These are phyloP conservation scores for Rauvolfia tetraphylla DNA, from an alignment of 257 asterid species.

Conservation along the genomic window DNA sequence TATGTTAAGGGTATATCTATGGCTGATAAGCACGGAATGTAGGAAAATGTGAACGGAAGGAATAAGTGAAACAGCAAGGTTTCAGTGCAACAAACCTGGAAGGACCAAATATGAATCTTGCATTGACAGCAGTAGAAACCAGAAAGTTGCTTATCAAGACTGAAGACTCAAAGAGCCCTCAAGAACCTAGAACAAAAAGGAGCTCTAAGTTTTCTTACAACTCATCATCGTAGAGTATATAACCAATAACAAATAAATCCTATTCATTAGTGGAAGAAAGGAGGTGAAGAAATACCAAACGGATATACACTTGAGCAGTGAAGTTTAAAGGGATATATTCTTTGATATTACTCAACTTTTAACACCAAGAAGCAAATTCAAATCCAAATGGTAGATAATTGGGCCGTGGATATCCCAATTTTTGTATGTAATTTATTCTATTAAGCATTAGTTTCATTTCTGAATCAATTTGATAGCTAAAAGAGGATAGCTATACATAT, in stretches of 20 bases:
- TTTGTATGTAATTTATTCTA: background rate
- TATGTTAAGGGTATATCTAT: background rate
- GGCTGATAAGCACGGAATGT: conserved; percentile 13
- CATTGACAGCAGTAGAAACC: conserved; percentile 24
- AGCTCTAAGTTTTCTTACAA: conserved; percentile 29
- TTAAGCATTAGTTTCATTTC: background rate
- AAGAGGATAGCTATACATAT: background rate
- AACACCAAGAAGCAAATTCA: background rate
- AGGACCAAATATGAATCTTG: conserved; percentile 24
- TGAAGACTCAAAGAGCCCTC: conserved; percentile 32
- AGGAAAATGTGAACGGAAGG: conserved; percentile 22
- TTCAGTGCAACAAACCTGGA: conserved; percentile 33
- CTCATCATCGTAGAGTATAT: conserved; percentile 14
- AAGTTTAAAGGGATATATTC: background rate
- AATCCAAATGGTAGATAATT: background rate
- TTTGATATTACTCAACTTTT: background rate
- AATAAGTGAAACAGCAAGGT: conserved; percentile 24
- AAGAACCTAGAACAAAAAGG: conserved; percentile 33
- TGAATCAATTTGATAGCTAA: background rate
- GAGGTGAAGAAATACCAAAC: background rate
- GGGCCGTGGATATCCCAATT: background rate
- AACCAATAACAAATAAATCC: conserved; percentile 6
- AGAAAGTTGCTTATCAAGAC: conserved; percentile 26
- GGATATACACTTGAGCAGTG: background rate
- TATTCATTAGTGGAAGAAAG: background rate